Evolutionary conservation across 2,329 filamentous ascomycete genomes (phyloP).

Genomic region (Macrophomina phaseolina): DNA sequence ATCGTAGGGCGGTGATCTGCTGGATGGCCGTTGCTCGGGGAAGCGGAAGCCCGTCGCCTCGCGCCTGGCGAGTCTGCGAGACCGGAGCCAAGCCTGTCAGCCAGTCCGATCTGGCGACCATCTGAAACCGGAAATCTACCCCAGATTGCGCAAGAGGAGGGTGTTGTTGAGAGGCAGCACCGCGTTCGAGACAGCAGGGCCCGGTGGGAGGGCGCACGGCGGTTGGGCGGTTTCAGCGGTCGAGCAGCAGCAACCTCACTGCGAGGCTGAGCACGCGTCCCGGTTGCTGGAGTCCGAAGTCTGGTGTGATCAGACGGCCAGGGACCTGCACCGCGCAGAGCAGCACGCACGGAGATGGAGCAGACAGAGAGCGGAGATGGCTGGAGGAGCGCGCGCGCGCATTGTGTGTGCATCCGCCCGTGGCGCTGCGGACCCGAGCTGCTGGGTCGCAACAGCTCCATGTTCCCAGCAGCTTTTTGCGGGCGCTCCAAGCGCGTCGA

Average conservation of each 20-base stretch:
- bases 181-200: not conserved
- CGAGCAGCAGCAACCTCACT: not conserved
- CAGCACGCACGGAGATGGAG: not conserved
- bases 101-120: slow-evolving; percentile 12
- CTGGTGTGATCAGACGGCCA: slow-evolving; percentile 8
- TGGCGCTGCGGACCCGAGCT: slow-evolving; percentile 7
- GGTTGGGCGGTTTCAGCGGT: slow-evolving; percentile 1
- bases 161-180: not conserved
- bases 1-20: slow-evolving; percentile 14
- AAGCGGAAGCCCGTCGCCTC: slow-evolving; percentile 25
- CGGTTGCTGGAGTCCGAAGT: not conserved
- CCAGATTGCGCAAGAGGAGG: slow-evolving; percentile 27
- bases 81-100: slow-evolving; percentile 16
- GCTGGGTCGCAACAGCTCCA: not conserved
- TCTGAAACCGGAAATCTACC: slow-evolving; percentile 28
- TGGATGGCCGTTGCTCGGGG: slow-evolving; percentile 23
- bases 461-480: not conserved
- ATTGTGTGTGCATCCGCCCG: slow-evolving; percentile 1
- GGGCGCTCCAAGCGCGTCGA: not conserved
- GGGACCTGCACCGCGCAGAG: not conserved
- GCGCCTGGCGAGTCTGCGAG: slow-evolving; percentile 15
- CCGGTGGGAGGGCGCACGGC: not conserved
- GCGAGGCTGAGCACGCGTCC: not conserved
- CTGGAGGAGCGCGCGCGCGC: slow-evolving; percentile 19
- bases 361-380: not conserved